Base-by-base conservation (phyloP, 768 basidiomycete species). In the Kondoa subrosea region DNA sequence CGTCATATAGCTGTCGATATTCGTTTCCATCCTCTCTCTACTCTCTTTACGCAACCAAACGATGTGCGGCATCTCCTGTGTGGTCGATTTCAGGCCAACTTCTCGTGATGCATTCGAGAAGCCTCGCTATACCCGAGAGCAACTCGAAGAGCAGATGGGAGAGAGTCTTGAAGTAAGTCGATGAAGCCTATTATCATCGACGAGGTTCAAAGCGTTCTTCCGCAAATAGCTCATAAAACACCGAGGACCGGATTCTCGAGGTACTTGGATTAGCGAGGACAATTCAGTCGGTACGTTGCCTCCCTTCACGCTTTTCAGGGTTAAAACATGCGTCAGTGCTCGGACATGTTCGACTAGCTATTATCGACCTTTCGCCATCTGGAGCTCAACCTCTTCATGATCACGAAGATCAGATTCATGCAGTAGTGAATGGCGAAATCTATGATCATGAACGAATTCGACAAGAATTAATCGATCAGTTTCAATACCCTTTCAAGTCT, bases 381-480 rank as follows among this genome's bases (percentile, higher is more conserved):
- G 40, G 40, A 8, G 60, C 72, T 4, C 75, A 76, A 50, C 75
- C 75, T 15, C 67, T 76, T 29, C 70, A 71, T 34, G 72, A 74
- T 4, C 34, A 67, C 29, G 70, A 72, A 26, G 62, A 60, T 21
- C 60, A 60, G 1, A 67, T 76, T 0, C 72, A 73, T 64, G 73
- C 73, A 12, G 72, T 76, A 40, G 75, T 76, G 66, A 76, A 74
- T 50, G 75, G 75, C 57, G 73, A 75, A 69, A 66, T 75, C 30
- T 75, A 75, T 69, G 73, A 75, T 61, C 69, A 72, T 56, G 74
- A 76, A 31, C 68, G 66, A 1, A 30, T 73, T n/a, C 71, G 73
- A 0, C 32, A 69, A 27, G 58, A 63, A 17, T 58, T 73, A 14
- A 66, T 40, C 34, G 0, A 59, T 67, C 34, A 68, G 72, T 21